A percentile compares a stretch with the other conserved stretches of the same genome.
These are phyloP conservation scores for Tuber brumale DNA, from an alignment of 495 filamentous ascomycete genomes.

Conservation along the genomic window DNA sequence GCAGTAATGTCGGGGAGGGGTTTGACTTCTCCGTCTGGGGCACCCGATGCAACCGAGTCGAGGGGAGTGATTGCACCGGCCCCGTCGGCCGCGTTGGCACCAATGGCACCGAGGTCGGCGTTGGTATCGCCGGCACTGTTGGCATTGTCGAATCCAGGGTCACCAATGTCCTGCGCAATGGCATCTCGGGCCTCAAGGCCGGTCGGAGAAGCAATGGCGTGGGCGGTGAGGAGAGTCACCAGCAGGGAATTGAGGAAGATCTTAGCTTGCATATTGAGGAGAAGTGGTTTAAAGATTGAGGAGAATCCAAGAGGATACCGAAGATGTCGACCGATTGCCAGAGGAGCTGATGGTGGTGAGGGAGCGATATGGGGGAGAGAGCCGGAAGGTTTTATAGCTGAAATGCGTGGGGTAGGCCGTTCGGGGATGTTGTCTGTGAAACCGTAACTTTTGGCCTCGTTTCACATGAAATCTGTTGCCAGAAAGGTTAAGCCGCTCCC, in stretches of 20 bases:
- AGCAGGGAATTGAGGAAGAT: not conserved
- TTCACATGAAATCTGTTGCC: not conserved
- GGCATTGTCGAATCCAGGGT: rapidly evolving
- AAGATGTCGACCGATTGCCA: not conserved
- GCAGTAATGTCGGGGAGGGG: no score
- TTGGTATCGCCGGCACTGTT: no score
- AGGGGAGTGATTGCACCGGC: no score
- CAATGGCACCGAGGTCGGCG: not conserved
- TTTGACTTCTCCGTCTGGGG: no score
- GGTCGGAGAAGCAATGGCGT: not conserved
- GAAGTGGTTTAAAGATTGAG: not conserved
- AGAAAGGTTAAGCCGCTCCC: no score
- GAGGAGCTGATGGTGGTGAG: not conserved
- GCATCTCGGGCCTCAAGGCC: no score
- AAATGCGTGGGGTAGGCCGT: not conserved
- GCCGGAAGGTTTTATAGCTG: not conserved
- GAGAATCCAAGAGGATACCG: not conserved
- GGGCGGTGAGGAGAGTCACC: not conserved
- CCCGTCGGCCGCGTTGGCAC: not conserved
- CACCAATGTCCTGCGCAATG: no score
- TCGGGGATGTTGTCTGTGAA: not conserved
- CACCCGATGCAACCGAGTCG: no score
- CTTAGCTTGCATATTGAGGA: not conserved
- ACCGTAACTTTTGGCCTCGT: not conserved
- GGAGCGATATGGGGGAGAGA: not conserved